A percentile compares a stretch with the other conserved stretches of the same genome.
These are phyloP conservation scores for Trichosporon faecale DNA, from an alignment of 1,284 basidiomycete species.

Conservation along the genomic window DNA sequence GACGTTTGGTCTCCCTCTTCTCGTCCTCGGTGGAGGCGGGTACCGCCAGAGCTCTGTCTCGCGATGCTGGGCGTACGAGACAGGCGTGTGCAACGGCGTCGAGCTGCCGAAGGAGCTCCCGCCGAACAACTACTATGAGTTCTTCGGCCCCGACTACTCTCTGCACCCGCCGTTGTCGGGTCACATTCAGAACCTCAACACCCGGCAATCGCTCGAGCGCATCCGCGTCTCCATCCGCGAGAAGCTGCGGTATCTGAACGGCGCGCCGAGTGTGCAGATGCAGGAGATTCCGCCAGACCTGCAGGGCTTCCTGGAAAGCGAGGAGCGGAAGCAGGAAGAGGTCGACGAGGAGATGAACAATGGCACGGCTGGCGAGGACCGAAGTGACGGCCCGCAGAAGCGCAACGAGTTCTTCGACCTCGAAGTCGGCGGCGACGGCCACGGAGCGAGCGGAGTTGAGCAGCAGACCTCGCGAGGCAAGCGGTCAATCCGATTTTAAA, in stretches of 20 bases:
- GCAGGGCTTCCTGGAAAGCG: slow-evolving; percentile 71
- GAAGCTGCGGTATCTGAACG: slow-evolving; percentile 87
- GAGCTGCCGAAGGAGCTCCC: slow-evolving; percentile 83
- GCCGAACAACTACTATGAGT: slow-evolving; percentile 83
- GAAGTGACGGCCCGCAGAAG: slow-evolving; percentile 23
- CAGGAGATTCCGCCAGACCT: slow-evolving; percentile 93
- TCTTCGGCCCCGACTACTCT: slow-evolving; percentile 88
- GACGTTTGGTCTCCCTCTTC: slow-evolving; percentile 80
- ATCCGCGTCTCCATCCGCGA: slow-evolving; percentile 83
- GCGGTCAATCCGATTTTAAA: slow-evolving; percentile 25
- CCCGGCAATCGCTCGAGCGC: slow-evolving; percentile 73
- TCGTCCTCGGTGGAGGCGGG: slow-evolving; percentile 91
- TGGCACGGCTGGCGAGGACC: slow-evolving; percentile 18
- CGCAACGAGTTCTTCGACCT: slow-evolving; percentile 28
- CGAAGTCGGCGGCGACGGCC: slow-evolving; percentile 22
- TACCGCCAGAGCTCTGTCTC: slow-evolving; percentile 83
- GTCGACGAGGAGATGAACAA: slow-evolving; percentile 61
- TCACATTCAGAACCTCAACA: slow-evolving; percentile 89
- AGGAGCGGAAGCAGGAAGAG: slow-evolving; percentile 69
- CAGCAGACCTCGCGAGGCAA: slow-evolving; percentile 19
- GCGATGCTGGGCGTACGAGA: slow-evolving; percentile 99
- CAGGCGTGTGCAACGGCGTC: slow-evolving; percentile 83
- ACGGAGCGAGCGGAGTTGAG: slow-evolving; percentile 11
- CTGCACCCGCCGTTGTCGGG: slow-evolving; percentile 89
- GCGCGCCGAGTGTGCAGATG: slow-evolving; percentile 93